Conservation (phyloP, 1,284 basidiomycete species). For the Microstroma glucosiphilum region DNA sequence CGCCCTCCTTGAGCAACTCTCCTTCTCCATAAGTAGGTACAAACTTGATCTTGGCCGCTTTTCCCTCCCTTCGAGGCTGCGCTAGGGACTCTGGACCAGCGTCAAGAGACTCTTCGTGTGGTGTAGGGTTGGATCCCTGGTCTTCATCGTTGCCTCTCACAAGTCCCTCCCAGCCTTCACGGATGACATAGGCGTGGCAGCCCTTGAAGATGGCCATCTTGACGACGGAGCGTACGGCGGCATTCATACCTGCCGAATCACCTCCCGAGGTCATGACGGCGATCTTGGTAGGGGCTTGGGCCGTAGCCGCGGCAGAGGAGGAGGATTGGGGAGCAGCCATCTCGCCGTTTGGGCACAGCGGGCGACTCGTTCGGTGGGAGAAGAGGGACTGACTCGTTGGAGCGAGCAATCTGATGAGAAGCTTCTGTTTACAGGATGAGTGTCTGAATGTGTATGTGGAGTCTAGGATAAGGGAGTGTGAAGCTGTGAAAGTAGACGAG, state of each 20-base stretch:
- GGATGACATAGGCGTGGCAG: slow-evolving; percentile 51
- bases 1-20: slow-evolving; percentile 78
- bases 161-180: slow-evolving; percentile 96
- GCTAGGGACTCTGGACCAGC: background rate
- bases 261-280: slow-evolving; percentile 93
- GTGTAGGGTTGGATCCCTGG: background rate
- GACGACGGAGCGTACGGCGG: slow-evolving; percentile 44
- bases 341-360: no score
- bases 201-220: slow-evolving; percentile 60
- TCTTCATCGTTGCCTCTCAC: slow-evolving; percentile 56
- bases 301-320: slow-evolving; percentile 2
- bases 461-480: no score
- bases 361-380: no score
- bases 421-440: no score
- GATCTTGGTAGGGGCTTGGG: slow-evolving; percentile 47
- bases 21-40: slow-evolving; percentile 85
- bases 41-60: slow-evolving; percentile 37
- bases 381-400: no score
- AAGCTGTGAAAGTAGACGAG: no score
- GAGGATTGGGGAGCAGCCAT: no score
- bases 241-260: slow-evolving; percentile 71
- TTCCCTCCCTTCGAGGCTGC: background rate
- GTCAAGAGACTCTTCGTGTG: background rate
- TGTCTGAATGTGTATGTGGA: no score
- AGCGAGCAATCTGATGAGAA: no score